A percentile compares a stretch with the other conserved stretches of the same genome.
Conservation (phyloP, 192 early-diverging fungal genomes). For the Coemansia sp. region DNA sequence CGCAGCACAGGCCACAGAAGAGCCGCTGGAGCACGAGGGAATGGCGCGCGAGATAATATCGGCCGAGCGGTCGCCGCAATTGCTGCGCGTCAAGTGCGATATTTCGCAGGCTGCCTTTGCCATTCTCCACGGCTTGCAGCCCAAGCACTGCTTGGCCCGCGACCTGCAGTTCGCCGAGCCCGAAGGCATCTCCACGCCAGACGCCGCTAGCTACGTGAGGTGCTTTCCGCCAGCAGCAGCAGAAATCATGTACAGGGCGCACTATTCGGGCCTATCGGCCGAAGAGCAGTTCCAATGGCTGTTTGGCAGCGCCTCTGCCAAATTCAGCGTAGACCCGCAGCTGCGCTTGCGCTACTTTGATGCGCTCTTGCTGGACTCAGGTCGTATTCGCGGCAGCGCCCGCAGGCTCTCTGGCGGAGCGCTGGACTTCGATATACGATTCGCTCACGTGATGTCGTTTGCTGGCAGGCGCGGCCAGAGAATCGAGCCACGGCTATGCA, state of each 20-base stretch:
- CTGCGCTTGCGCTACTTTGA: slow-evolving; percentile 29
- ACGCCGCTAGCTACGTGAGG: not conserved
- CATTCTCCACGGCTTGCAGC: slow-evolving; percentile 16
- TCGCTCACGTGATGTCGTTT: not conserved
- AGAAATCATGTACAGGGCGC: slow-evolving; percentile 16
- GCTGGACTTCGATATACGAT: slow-evolving; percentile 1
- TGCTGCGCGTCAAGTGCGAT: slow-evolving; percentile 1
- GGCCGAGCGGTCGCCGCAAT: not conserved
- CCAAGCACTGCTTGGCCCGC: slow-evolving; percentile 6
- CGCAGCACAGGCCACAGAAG: not conserved
- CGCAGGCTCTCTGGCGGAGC: not conserved
- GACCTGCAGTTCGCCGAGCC: slow-evolving; percentile 25
- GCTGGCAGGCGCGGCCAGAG: not conserved
- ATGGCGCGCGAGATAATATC: not conserved
- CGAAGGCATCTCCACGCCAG: not conserved
- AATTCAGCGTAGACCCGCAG: slow-evolving; percentile 16
- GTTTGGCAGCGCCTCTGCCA: not conserved
- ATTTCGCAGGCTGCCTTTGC: slow-evolving; percentile 16
- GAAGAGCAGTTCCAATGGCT: slow-evolving; percentile 32
- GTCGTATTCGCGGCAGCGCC: not conserved
- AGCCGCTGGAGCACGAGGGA: not conserved
- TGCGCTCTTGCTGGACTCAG: slow-evolving; percentile 18
- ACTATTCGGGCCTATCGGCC: slow-evolving; percentile 14
- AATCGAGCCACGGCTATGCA: slow-evolving; percentile 9
- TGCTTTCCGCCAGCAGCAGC: slow-evolving; percentile 20